Conservation (phyloP, 768 basidiomycete genomes). For the Termitomyces sp. region DNA sequence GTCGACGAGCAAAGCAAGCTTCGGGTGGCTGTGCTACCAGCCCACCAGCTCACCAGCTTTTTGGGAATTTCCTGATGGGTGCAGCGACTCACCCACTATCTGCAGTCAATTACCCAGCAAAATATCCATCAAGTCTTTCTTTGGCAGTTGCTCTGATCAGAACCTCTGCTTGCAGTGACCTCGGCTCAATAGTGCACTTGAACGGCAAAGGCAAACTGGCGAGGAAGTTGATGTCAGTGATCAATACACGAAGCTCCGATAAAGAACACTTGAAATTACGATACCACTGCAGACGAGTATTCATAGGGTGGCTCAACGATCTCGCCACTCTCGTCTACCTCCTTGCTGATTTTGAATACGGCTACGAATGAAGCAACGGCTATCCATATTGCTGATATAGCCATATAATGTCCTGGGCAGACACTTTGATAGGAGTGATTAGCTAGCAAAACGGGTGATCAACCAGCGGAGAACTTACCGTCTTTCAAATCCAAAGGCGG, state of each 20-base stretch:
- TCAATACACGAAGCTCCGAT: too few relatives aligned
- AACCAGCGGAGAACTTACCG: not conserved
- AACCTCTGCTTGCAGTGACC: slow-evolving; percentile 4
- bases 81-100: too few relatives aligned
- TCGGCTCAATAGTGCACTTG: slow-evolving; percentile 11
- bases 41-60: too few relatives aligned
- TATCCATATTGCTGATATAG: slow-evolving; percentile 27
- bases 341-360: slow-evolving; percentile 24
- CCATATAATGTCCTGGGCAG: slow-evolving; percentile 35
- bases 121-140: too few relatives aligned
- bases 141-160: not conserved
- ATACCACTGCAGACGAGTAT: not conserved
- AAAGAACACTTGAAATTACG: not conserved
- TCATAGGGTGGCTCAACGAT: slow-evolving; percentile 12
- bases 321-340: slow-evolving; percentile 16
- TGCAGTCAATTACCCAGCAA: too few relatives aligned
- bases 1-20: too few relatives aligned
- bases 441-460: too few relatives aligned
- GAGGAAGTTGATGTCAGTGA: too few relatives aligned
- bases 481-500: not conserved
- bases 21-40: too few relatives aligned
- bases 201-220: slow-evolving; percentile 8
- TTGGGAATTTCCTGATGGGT: too few relatives aligned
- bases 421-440: slow-evolving; percentile 10
- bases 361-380: slow-evolving; percentile 27